Conservation (phyloP, 352 stramenopile genomes). For the Phytophthora syringae region DNA sequence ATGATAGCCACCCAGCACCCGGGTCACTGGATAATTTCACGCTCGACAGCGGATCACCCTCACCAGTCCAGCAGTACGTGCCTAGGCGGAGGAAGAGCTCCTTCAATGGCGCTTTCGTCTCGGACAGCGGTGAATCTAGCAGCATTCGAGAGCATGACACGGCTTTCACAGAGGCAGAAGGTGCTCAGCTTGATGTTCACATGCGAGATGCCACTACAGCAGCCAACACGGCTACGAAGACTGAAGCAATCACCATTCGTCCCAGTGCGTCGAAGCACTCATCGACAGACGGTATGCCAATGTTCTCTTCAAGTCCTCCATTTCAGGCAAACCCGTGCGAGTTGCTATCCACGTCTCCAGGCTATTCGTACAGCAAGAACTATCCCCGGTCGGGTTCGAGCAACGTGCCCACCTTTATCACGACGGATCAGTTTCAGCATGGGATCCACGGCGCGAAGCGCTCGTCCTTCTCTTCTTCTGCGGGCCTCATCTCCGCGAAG, state of each 20-base stretch:
- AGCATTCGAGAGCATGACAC: conserved; percentile 6
- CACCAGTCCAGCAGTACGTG: conserved; percentile 18
- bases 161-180: conserved; percentile 37
- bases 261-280: not conserved
- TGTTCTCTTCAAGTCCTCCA: conserved; percentile 58
- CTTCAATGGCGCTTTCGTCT: conserved; percentile 52
- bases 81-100: conserved; percentile 43
- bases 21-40: conserved; percentile 77
- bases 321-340: conserved; percentile 77
- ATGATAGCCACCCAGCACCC: conserved; percentile 39
- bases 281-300: conserved; percentile 27
- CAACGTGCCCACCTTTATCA: conserved; percentile 60
- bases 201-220: not conserved
- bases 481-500: conserved; percentile 29
- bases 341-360: conserved; percentile 73
- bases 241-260: conserved; percentile 25
- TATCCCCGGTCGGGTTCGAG: conserved; percentile 54
- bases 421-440: conserved; percentile 57
- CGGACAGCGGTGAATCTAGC: conserved; percentile 30
- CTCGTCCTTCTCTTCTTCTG: conserved; percentile 22
- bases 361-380: conserved; percentile 79
- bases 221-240: conserved; percentile 4
- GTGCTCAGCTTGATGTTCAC: not conserved
- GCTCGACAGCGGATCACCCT: conserved; percentile 39
- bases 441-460: conserved; percentile 30